Percentiles rank a stretch among this genome's conserved stretches.
These are phyloP conservation scores for Bacterosira constricta DNA, from an alignment of 108 stramenopile species.

Conservation along the genomic window DNA sequence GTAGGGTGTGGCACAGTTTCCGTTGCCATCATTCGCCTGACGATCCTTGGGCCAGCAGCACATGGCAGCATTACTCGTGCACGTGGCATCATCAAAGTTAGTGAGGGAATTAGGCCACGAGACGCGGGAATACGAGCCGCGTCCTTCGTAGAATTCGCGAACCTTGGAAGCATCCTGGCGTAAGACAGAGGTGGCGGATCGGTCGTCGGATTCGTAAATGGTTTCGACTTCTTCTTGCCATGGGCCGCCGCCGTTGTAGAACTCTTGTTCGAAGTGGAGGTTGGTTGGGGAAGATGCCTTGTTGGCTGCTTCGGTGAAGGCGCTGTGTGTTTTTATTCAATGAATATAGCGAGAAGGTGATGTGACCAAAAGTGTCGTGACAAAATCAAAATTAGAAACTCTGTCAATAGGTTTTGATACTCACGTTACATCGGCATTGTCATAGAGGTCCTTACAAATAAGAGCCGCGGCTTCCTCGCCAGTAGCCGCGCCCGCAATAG, in stretches of 20 bases:
- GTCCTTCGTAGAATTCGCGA: slow-evolving; percentile 29
- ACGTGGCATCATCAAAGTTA: slow-evolving; percentile 23
- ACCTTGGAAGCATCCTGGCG: slow-evolving; percentile 28
- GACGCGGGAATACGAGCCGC: slow-evolving; percentile 4
- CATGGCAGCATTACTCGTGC: slow-evolving; percentile 34
- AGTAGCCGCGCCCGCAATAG: background rate
- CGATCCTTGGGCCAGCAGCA: slow-evolving; percentile 43
- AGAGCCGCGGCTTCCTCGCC: background rate
- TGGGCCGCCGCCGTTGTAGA: slow-evolving; percentile 46
- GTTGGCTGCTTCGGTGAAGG: slow-evolving; percentile 26
- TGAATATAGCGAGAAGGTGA: too few relatives aligned
- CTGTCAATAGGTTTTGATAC: background rate
- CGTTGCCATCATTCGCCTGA: slow-evolving; percentile 39
- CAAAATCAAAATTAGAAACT: background rate
- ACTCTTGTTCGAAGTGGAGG: slow-evolving; percentile 41
- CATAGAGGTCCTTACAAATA: slow-evolving; percentile 23
- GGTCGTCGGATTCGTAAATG: slow-evolving; percentile 32
- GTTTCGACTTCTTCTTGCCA: slow-evolving; percentile 55
- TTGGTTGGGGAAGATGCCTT: slow-evolving; percentile 31
- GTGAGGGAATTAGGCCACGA: slow-evolving; percentile 25
- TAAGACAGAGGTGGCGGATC: slow-evolving; percentile 7
- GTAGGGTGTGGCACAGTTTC: slow-evolving; percentile 43
- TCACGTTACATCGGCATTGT: slow-evolving; percentile 11
- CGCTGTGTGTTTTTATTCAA: background rate
- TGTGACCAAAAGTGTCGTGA: background rate